These are phyloP conservation scores for Helminthosporium solani DNA, from an alignment of 2,329 filamentous ascomycete species.

Conservation along the genomic window DNA sequence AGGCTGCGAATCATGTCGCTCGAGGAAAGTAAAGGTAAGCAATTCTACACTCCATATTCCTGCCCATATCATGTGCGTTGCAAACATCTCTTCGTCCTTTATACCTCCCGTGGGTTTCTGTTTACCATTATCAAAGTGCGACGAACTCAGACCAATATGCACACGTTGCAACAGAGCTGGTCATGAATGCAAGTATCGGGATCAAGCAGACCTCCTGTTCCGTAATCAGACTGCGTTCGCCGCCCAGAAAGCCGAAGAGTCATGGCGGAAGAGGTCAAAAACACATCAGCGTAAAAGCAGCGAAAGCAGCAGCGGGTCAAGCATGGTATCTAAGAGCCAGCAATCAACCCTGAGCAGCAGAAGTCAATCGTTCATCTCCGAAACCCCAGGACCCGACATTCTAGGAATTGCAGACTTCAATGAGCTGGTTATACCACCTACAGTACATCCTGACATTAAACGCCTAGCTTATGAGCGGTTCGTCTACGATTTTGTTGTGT, in stretches of 20 bases:
- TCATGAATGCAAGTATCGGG: slow-evolving; percentile 35
- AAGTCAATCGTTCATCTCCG: background rate
- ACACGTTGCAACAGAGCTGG: slow-evolving; percentile 30
- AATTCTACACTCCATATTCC: background rate
- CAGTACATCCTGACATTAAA: slow-evolving; percentile 19
- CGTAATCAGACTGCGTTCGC: slow-evolving; percentile 37
- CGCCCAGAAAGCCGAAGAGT: slow-evolving; percentile 36
- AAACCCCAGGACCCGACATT: background rate
- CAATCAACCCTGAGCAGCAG: background rate
- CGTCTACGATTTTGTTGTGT: slow-evolving; percentile 33
- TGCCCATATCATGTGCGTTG: background rate
- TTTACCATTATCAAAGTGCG: slow-evolving; percentile 26
- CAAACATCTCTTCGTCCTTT: background rate
- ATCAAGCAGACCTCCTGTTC: slow-evolving; percentile 35
- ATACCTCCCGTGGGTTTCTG: too few relatives aligned
- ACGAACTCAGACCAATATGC: slow-evolving; percentile 34
- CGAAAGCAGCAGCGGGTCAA: slow-evolving; percentile 15
- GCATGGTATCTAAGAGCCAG: slow-evolving; percentile 5
- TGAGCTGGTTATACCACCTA: slow-evolving; percentile 15
- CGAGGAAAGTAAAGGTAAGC: slow-evolving; percentile 38
- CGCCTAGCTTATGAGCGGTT: slow-evolving; percentile 34
- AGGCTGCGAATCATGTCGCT: slow-evolving; percentile 37
- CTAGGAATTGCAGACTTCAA: slow-evolving; percentile 5
- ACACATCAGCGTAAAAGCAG: slow-evolving; percentile 21
- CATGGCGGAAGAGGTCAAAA: slow-evolving; percentile 37